A percentile compares a stretch with the other conserved stretches of the same genome.
Conservation (phyloP, 345 rosid species). For the Citrus australasica region DNA sequence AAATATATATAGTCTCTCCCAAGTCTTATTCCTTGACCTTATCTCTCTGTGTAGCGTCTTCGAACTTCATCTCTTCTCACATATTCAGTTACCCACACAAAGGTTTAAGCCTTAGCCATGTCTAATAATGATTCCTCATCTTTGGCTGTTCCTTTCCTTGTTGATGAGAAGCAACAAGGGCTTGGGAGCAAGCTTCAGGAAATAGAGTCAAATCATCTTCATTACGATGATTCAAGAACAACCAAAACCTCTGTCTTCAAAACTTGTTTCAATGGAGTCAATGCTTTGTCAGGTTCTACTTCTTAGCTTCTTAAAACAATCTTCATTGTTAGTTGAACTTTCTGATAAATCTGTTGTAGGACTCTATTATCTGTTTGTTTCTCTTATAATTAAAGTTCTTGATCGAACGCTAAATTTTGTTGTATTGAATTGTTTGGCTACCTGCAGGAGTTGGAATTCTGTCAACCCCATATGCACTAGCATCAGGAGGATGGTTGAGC, state of each 20-base stretch:
- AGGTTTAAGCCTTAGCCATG: not conserved
- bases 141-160: conserved; percentile 16
- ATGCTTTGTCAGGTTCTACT: conserved; percentile 39
- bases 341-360: not conserved
- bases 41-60: not conserved
- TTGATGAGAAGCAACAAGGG: conserved; percentile 11
- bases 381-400: no score
- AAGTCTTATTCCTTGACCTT: not conserved
- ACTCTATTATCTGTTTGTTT: not conserved
- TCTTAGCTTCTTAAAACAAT: not conserved
- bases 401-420: no score
- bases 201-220: conserved; percentile 6
- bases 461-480: conserved; percentile 76
- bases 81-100: not conserved
- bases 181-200: conserved; percentile 7
- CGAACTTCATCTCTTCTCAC: not conserved
- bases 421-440: not conserved
- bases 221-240: not conserved
- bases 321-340: not conserved
- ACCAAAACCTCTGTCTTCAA: conserved; percentile 27
- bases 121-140: not conserved
- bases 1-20: not conserved
- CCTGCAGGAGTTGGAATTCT: conserved; percentile 80
- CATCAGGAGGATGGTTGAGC: conserved; percentile 95
- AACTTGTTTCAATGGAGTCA: conserved; percentile 38